Conservation (phyloP, 805 yeast species). For the Candida railenensis region DNA sequence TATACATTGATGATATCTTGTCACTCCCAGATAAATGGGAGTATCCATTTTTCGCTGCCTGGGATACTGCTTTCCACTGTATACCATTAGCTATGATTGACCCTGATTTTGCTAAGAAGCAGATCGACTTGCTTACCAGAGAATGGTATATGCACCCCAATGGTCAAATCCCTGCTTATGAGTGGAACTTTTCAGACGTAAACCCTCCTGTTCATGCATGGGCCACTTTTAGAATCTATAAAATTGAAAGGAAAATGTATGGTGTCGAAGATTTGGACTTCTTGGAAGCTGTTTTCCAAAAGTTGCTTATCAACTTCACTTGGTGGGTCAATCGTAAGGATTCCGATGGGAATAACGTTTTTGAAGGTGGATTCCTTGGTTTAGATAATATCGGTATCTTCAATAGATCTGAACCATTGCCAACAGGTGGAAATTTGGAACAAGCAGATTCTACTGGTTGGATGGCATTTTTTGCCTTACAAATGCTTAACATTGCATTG, state of each 20-base stretch:
- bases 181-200: slow-evolving; percentile 95
- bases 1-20: slow-evolving; percentile 82
- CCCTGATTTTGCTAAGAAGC: slow-evolving; percentile 87
- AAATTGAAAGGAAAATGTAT: slow-evolving; percentile 81
- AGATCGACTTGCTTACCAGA: slow-evolving; percentile 78
- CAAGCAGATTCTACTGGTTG: slow-evolving; percentile 97
- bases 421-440: slow-evolving; percentile 86
- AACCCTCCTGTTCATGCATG: slow-evolving; percentile 98
- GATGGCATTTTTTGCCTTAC: slow-evolving; percentile 92
- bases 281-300: slow-evolving; percentile 90
- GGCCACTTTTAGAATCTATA: slow-evolving; percentile 86
- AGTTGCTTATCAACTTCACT: slow-evolving; percentile 81
- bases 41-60: slow-evolving; percentile 92
- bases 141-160: slow-evolving; percentile 99
- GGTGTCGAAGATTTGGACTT: slow-evolving; percentile 80
- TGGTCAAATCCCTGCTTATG: slow-evolving; percentile 97
- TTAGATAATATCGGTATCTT: slow-evolving; percentile 90
- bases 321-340: slow-evolving; percentile 98
- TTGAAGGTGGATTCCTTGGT: slow-evolving; percentile 93
- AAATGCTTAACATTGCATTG: slow-evolving; percentile 88
- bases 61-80: slow-evolving; percentile 97
- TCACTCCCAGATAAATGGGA: slow-evolving; percentile 96
- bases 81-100: slow-evolving; percentile 91
- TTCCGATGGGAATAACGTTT: slow-evolving; percentile 79
- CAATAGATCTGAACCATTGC: slow-evolving; percentile 89